phyloP scores from a whole-genome alignment of 768 basidiomycete species.

The Leccinum uliginosum region DNA sequence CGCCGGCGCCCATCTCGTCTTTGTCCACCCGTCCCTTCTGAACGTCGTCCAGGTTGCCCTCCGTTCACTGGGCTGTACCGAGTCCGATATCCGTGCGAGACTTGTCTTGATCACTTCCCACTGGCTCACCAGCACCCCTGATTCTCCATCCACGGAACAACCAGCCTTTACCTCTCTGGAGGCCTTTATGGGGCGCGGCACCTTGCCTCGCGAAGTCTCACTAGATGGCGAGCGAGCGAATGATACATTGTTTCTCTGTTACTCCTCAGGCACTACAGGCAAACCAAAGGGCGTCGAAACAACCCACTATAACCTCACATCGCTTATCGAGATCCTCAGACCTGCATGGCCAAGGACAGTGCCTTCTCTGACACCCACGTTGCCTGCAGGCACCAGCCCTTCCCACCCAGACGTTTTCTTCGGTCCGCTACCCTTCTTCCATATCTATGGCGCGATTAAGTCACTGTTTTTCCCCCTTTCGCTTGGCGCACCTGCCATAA shows the following conservation, averaged over 20 bases:
- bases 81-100: slow-evolving; percentile 45
- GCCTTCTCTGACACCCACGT: slow-evolving; percentile 7
- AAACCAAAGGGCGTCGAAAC: slow-evolving; percentile 73
- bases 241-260: slow-evolving; percentile 64
- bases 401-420: slow-evolving; percentile 45
- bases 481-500: slow-evolving; percentile 46
- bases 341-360: slow-evolving; percentile 36
- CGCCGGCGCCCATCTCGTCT: slow-evolving; percentile 57
- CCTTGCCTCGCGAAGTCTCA: slow-evolving; percentile 47
- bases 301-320: slow-evolving; percentile 64
- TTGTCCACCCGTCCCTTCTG: slow-evolving; percentile 61
- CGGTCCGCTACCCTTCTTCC: slow-evolving; percentile 60
- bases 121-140: slow-evolving; percentile 39
- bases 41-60: slow-evolving; percentile 56
- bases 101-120: slow-evolving; percentile 52
- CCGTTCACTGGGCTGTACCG: slow-evolving; percentile 41
- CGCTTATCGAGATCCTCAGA: slow-evolving; percentile 49
- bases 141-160: slow-evolving; percentile 30
- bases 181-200: slow-evolving; percentile 48
- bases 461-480: slow-evolving; percentile 57
- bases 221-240: slow-evolving; percentile 49
- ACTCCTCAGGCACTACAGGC: slow-evolving; percentile 68
- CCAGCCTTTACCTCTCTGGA: slow-evolving; percentile 38
- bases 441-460: slow-evolving; percentile 56
- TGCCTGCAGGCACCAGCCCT: neutral